These are phyloP conservation scores for Chalara sp. DNA, from an alignment of 2,329 filamentous ascomycete species.

Conservation along the genomic window DNA sequence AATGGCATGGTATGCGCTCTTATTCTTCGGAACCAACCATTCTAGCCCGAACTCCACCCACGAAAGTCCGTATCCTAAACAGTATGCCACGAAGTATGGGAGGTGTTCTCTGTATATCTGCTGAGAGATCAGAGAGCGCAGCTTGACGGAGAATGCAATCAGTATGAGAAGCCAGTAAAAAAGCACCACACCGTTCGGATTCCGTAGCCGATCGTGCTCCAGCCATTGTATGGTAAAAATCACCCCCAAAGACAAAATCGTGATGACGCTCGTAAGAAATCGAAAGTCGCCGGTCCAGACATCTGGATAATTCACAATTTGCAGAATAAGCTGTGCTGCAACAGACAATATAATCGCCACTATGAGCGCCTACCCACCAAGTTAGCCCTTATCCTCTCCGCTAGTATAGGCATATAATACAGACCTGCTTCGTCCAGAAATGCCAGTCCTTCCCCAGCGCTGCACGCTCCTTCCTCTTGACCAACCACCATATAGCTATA, in stretches of 20 bases:
- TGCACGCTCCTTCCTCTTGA: constrained; percentile 60
- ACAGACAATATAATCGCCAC: constrained; percentile 49
- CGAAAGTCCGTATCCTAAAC: constrained; percentile 51
- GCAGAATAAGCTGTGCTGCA: constrained; percentile 53
- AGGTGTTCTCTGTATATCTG: constrained; percentile 46
- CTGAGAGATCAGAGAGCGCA: constrained; percentile 60
- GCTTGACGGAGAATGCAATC: constrained; percentile 57
- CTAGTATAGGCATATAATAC: constrained; percentile 22
- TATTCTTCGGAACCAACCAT: constrained; percentile 62
- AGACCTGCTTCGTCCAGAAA: constrained; percentile 87
- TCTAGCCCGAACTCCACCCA: constrained; percentile 58
- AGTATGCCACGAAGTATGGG: constrained; percentile 59
- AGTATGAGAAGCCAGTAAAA: constrained; percentile 69
- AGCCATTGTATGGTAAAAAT: constrained; percentile 61
- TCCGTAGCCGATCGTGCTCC: constrained; percentile 62
- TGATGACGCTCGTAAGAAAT: constrained; percentile 63
- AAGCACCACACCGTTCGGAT: constrained; percentile 64
- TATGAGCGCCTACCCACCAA: constrained; percentile 42
- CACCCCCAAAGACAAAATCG: constrained; percentile 53
- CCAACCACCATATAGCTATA: constrained; percentile 72
- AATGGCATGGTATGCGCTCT: constrained; percentile 61
- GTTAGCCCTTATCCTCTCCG: not conserved
- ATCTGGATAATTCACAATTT: constrained; percentile 50
- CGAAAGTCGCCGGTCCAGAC: constrained; percentile 60
- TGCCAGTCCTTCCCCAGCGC: constrained; percentile 78